Conservation (phyloP, 441 rosid species). For the Gossypium schwendimanii region DNA sequence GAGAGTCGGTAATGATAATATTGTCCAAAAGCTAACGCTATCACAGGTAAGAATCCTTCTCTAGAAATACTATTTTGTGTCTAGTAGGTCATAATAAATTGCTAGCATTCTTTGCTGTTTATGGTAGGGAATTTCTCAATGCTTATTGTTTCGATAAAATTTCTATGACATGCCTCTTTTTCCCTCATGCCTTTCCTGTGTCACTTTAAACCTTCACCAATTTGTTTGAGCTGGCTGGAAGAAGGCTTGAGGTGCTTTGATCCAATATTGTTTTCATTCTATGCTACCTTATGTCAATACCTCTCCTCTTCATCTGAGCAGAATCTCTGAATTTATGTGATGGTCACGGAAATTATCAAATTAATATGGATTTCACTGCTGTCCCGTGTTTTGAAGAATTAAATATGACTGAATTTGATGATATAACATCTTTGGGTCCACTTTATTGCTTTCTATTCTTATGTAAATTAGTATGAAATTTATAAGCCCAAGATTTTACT, state of each 20-base stretch:
- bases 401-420: neutral
- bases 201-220: neutral
- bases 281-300: neutral
- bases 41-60: constrained; percentile 58
- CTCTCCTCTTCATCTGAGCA: neutral
- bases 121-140: neutral
- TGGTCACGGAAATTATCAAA: neutral
- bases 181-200: neutral
- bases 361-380: neutral
- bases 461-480: neutral
- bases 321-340: neutral
- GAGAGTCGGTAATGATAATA: constrained; percentile 90
- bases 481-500: neutral
- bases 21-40: constrained; percentile 78
- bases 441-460: neutral
- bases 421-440: neutral
- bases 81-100: neutral
- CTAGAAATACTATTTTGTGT: neutral
- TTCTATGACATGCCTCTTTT: neutral
- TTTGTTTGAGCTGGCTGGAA: neutral
- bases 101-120: neutral
- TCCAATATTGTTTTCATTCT: neutral
- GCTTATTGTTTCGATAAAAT: neutral
- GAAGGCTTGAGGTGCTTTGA: neutral
- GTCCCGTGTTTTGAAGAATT: neutral